These are phyloP conservation scores for Nicotiana noctiflora DNA, from an alignment of 257 asterid genomes.

Conservation along the genomic window DNA sequence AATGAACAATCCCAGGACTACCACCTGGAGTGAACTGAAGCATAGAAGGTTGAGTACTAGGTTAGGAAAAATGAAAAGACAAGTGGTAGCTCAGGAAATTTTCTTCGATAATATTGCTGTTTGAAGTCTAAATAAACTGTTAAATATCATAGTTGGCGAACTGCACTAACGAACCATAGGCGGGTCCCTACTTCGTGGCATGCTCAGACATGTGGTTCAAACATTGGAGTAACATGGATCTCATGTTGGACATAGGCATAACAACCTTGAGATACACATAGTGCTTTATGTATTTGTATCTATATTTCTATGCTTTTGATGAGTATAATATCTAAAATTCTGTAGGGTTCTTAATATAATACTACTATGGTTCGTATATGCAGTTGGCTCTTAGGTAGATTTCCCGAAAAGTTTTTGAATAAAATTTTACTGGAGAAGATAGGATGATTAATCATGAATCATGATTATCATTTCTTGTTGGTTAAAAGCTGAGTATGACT, in stretches of 20 bases:
- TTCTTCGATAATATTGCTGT: not conserved
- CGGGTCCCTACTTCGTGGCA: not conserved
- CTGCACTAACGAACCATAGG: not conserved
- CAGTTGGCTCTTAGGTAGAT: not conserved
- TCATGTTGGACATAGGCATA: not conserved
- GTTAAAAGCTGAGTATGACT: not conserved
- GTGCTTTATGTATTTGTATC: not conserved
- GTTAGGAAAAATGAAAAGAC: not conserved
- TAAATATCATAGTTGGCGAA: not conserved
- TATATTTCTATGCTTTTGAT: not conserved
- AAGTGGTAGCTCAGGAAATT: not conserved
- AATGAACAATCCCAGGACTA: not conserved
- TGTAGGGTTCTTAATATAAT: not conserved
- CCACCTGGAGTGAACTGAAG: not conserved
- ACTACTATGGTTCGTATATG: not conserved
- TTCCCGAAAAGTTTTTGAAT: not conserved
- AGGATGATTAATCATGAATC: not conserved
- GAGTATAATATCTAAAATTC: not conserved
- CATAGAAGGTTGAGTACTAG: constrained; percentile 5
- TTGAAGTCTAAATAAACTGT: not conserved
- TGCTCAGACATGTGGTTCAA: not conserved
- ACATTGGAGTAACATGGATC: not conserved
- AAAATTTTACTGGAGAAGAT: not conserved
- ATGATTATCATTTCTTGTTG: not conserved
- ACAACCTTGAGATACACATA: not conserved